phyloP scores from a whole-genome alignment of 1,139 yeast genomes.

The Scheffersomyces lignicola region DNA sequence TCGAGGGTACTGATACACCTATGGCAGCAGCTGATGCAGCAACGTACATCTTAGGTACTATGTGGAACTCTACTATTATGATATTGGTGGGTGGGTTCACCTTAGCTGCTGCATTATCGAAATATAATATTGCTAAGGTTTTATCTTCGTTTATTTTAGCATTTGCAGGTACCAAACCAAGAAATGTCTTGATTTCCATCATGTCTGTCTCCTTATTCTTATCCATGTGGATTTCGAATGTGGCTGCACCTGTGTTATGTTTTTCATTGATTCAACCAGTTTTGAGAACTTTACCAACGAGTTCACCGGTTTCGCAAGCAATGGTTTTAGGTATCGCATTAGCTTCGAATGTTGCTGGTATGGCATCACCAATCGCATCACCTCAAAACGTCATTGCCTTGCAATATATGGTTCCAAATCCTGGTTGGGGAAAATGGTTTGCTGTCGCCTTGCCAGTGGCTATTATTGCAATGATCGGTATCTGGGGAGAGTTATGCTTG shows the following conservation, averaged over 20 bases:
- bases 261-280: slow-evolving; percentile 88
- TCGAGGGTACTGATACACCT: slow-evolving; percentile 48
- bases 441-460: slow-evolving; percentile 81
- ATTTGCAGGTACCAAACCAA: slow-evolving; percentile 84
- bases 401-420: slow-evolving; percentile 83
- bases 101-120: slow-evolving; percentile 88
- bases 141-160: slow-evolving; percentile 79
- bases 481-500: slow-evolving; percentile 70
- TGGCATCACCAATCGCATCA: slow-evolving; percentile 94
- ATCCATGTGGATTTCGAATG: slow-evolving; percentile 95
- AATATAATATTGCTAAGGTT: slow-evolving; percentile 83
- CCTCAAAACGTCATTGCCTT: slow-evolving; percentile 93
- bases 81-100: slow-evolving; percentile 90
- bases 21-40: slow-evolving; percentile 71
- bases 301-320: slow-evolving; percentile 77
- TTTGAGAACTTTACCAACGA: slow-evolving; percentile 76
- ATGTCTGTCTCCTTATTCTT: slow-evolving; percentile 85
- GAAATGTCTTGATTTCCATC: slow-evolving; percentile 68
- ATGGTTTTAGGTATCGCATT: slow-evolving; percentile 86
- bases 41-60: slow-evolving; percentile 70
- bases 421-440: slow-evolving; percentile 96
- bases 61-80: slow-evolving; percentile 96
- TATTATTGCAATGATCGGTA: slow-evolving; percentile 55
- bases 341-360: slow-evolving; percentile 91
- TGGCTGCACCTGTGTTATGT: slow-evolving; percentile 93